Evolutionary conservation across 441 rosid species (phyloP).

Genomic region (Adansonia rubrostipa): DNA sequence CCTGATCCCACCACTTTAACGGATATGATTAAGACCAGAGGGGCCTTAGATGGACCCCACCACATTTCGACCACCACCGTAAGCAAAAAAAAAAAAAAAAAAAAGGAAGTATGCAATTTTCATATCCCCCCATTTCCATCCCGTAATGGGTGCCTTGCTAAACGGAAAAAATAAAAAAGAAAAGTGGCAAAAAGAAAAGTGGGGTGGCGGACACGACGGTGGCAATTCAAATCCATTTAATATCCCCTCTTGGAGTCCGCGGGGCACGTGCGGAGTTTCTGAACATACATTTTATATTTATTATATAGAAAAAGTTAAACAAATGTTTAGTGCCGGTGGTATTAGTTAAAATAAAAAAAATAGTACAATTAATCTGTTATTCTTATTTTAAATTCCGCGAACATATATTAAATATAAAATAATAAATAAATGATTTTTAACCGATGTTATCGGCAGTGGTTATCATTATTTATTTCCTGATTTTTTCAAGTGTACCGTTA

Average conservation of each 20-base stretch:
- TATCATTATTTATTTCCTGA: neutral
- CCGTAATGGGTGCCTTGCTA: slow-evolving; percentile 47
- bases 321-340: no score
- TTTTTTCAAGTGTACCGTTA: neutral
- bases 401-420: no score
- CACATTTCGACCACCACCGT: slow-evolving; percentile 8
- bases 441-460: no score
- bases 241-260: slow-evolving; percentile 31
- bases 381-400: no score
- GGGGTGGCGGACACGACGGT: slow-evolving; percentile 15
- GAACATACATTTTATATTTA: neutral
- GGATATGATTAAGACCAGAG: slow-evolving; percentile 47
- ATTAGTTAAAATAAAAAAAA: no score
- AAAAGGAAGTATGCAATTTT: neutral
- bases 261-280: slow-evolving; percentile 33
- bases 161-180: slow-evolving; percentile 5
- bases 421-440: no score
- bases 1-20: slow-evolving; percentile 60
- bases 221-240: slow-evolving; percentile 26
- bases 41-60: slow-evolving; percentile 35
- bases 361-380: no score
- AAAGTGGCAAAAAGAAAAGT: neutral
- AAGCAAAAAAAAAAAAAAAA: neutral
- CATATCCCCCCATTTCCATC: neutral
- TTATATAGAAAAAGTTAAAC: no score